Evolutionary conservation across 495 filamentous ascomycete species (phyloP).

Genomic region (Cudoniella acicularis): DNA sequence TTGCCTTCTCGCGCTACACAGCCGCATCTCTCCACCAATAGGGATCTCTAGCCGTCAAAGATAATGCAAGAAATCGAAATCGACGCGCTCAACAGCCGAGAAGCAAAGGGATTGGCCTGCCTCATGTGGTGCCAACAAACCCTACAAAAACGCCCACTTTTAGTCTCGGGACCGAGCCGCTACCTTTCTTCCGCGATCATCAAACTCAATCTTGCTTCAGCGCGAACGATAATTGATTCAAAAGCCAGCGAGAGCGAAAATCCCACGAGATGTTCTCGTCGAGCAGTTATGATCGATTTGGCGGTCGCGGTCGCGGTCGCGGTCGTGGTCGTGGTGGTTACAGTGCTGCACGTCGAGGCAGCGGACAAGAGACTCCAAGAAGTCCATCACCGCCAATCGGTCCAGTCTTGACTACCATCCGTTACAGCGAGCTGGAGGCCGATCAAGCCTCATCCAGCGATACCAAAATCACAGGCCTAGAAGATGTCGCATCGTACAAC

Average conservation of each 20-base stretch:
- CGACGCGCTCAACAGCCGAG: background rate
- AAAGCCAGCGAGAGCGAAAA: no score
- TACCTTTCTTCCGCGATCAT: background rate
- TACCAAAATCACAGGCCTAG: slow-evolving; percentile 26
- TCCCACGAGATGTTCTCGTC: background rate
- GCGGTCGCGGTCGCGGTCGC: background rate
- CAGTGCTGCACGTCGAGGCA: background rate
- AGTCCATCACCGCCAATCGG: slow-evolving; percentile 2
- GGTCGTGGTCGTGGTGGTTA: background rate
- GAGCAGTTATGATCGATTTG: slow-evolving; percentile 1
- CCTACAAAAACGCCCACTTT: background rate
- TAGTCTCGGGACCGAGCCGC: background rate
- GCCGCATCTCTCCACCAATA: background rate
- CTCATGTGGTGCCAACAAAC: background rate
- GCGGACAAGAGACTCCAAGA: slow-evolving; percentile 1
- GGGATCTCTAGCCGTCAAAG: background rate
- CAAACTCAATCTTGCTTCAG: background rate
- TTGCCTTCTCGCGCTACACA: background rate
- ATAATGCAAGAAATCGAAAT: background rate
- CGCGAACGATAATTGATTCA: no score
- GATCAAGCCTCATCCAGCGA: slow-evolving; percentile 1
- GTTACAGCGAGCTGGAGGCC: background rate
- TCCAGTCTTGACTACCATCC: slow-evolving; percentile 1
- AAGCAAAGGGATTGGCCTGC: background rate
- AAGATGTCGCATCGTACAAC: slow-evolving; percentile 50